Evolutionary conservation across 345 rosid species (phyloP).

Genomic region (Trapa incisa): DNA sequence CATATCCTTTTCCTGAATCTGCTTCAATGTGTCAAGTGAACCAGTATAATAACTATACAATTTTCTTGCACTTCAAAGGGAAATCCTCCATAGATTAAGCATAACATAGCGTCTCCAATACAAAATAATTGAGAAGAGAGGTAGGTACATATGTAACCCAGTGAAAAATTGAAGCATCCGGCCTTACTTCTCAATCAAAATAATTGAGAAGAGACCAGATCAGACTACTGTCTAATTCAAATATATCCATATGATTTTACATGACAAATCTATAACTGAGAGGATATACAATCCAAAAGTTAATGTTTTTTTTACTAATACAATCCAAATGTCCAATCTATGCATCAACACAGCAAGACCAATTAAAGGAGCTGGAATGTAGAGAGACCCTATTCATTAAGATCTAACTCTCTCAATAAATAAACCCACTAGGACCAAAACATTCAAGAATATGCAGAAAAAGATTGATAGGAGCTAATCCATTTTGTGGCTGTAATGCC

Average conservation of each 20-base stretch:
- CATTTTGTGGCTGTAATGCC: neutral
- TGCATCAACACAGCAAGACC: neutral
- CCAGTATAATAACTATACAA: conserved; percentile 29
- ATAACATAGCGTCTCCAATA: neutral
- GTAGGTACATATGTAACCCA: neutral
- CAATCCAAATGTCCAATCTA: neutral
- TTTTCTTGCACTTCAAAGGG: neutral
- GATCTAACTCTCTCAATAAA: too few species aligned
- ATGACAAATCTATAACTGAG: neutral
- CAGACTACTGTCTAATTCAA: neutral
- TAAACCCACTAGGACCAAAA: neutral
- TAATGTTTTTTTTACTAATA: neutral
- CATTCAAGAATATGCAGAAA: neutral
- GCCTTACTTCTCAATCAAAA: conserved; percentile 37
- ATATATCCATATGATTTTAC: neutral
- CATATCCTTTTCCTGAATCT: conserved; percentile 67
- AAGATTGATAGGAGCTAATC: neutral
- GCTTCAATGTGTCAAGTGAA: conserved; percentile 72
- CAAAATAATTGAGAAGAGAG: neutral
- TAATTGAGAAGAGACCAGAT: neutral
- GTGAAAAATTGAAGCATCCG: neutral
- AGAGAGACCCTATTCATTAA: too few species aligned
- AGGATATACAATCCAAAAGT: neutral
- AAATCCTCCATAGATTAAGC: neutral
- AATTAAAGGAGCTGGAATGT: too few species aligned